Base-by-base conservation (phyloP, 768 basidiomycete genomes). In the Tylopilus cervinicoccineus region DNA sequence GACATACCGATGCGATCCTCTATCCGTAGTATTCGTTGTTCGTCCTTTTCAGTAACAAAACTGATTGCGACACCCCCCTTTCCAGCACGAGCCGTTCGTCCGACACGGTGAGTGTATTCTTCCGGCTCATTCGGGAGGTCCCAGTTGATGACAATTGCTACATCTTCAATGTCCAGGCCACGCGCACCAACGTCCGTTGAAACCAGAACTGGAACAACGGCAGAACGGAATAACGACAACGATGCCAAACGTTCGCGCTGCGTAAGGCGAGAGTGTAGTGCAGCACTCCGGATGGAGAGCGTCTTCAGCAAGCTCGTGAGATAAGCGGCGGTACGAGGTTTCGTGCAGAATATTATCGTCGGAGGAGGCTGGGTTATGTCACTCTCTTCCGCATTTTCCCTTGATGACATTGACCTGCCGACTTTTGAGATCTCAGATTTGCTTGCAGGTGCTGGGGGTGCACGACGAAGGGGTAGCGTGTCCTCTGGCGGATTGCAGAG, bases 71-170 rank as follows among this genome's bases (percentile, higher is more conserved):
- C 72, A 59, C 96, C 96, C 3, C 86, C 88, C 59, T 81, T 77
- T 6, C 96, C 96, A 11, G 86, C 88, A 58, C 93, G 83, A 26
- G 93, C 93, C 20, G 93, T 97, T 61, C 93, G 71, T 37, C 93
- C 93, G 1, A 99, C 96, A 19, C 96, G 80, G 71, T 99, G 96
- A 2, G 92, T 88, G 62, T 99, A 99, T 64, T 95, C 94, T 66
- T 95, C 95, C 6, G 91, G 77, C 62, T 86, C 84, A 12, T 77
- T 75, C 13, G 96, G 96, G 53, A 97, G 72, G 66, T 99, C 95
- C 93, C 94, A 99, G 55, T 99, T 98, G 48, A 99, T 76, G 17
- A 99, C 92, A 74, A 97, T 82, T 11, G 89, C 93, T 11, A 99
- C 94, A 56, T 94, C 91, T 52, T 92, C 92, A 47, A 98, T 95